Conservation (phyloP, 2,329 filamentous ascomycete genomes). For the Helotiales sp. region DNA sequence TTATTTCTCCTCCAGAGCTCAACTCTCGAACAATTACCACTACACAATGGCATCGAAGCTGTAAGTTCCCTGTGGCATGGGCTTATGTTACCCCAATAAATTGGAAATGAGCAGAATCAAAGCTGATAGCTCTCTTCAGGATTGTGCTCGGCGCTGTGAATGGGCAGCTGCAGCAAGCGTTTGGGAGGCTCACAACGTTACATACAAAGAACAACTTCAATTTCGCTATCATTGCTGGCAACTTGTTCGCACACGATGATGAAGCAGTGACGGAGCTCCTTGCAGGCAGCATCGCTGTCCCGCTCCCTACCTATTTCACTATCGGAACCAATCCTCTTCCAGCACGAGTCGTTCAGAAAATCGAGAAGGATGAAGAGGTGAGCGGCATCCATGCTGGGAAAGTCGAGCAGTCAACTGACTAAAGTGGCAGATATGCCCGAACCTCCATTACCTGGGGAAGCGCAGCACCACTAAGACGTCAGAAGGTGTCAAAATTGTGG, state of each 20-base stretch:
- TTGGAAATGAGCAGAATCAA: not conserved
- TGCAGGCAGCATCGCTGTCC: constrained; percentile 68
- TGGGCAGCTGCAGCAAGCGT: constrained; percentile 72
- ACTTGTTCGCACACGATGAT: constrained; percentile 73
- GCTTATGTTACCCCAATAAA: not conserved
- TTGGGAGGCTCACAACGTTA: constrained; percentile 76
- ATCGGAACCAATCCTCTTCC: constrained; percentile 76
- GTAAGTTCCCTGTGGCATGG: constrained; percentile 13
- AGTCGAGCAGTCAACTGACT: constrained; percentile 8
- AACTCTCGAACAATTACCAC: not conserved
- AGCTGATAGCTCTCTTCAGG: constrained; percentile 24
- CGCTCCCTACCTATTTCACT: constrained; percentile 89
- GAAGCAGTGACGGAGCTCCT: constrained; percentile 64
- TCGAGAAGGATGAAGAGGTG: constrained; percentile 66
- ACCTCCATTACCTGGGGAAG: constrained; percentile 87
- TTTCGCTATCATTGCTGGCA: constrained; percentile 80
- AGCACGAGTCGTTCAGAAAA: constrained; percentile 65
- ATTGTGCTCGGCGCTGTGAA: constrained; percentile 77
- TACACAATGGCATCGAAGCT: constrained; percentile 47
- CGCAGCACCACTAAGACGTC: constrained; percentile 85
- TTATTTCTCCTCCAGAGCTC: constrained; percentile 1
- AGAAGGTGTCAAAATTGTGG: constrained; percentile 84
- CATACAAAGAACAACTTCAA: constrained; percentile 88
- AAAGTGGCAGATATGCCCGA: constrained; percentile 69
- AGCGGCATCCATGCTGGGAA: constrained; percentile 34